Evolutionary conservation across 345 rosid genomes (phyloP).

Genomic region (Sisymbrium altissimum): DNA sequence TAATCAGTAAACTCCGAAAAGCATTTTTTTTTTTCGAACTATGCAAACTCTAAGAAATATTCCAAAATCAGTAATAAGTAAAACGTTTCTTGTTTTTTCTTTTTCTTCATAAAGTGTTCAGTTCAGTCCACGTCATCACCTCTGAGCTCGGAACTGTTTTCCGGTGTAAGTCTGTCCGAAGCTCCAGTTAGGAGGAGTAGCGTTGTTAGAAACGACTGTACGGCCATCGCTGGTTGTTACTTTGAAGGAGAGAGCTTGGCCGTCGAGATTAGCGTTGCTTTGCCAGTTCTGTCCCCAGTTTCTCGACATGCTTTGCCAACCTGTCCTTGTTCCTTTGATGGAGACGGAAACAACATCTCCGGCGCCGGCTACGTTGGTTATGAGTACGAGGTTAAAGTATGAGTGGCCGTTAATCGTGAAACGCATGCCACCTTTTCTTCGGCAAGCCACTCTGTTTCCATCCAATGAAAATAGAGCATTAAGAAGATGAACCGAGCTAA

Average conservation of each 20-base stretch:
- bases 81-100: background rate
- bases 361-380: slow-evolving; percentile 59
- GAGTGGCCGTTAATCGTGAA: slow-evolving; percentile 68
- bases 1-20: background rate
- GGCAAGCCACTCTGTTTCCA: slow-evolving; percentile 47
- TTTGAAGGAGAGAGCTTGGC: slow-evolving; percentile 57
- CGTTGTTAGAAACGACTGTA: slow-evolving; percentile 37
- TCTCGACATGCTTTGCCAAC: slow-evolving; percentile 55
- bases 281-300: slow-evolving; percentile 78
- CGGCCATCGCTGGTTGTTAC: slow-evolving; percentile 56
- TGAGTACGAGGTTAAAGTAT: slow-evolving; percentile 57
- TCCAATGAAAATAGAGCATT: background rate
- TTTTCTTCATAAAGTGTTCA: slow-evolving; percentile 1
- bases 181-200: slow-evolving; percentile 47
- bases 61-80: slow-evolving; percentile 16
- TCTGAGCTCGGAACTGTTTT: slow-evolving; percentile 36
- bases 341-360: slow-evolving; percentile 48
- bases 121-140: slow-evolving; percentile 26
- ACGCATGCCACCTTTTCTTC: slow-evolving; percentile 47
- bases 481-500: no score
- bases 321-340: slow-evolving; percentile 46
- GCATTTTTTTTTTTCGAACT: background rate
- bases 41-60: slow-evolving; percentile 6
- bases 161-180: slow-evolving; percentile 61
- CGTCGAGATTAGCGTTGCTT: slow-evolving; percentile 50